Evolutionary conservation across 2,329 filamentous ascomycete species (phyloP).

Genomic region (Botrytis tulipae): DNA sequence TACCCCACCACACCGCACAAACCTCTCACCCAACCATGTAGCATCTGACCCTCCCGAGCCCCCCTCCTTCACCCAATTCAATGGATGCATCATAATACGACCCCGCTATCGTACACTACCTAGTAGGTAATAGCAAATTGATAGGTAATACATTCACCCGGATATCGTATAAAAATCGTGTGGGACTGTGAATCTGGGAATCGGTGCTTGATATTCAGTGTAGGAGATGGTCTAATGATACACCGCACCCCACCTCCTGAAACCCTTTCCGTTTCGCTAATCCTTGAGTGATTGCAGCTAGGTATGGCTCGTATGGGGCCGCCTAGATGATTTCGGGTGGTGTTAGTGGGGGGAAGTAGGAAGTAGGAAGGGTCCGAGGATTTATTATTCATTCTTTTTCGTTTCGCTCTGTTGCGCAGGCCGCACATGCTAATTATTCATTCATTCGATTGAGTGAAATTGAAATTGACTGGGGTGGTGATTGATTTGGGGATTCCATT

Average conservation of each 20-base stretch:
- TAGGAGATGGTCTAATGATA: not conserved
- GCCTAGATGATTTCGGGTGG: not conserved
- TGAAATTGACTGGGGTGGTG: not conserved
- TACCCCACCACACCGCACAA: too few relatives aligned
- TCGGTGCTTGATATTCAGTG: not conserved
- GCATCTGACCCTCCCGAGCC: not conserved
- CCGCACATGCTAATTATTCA: too few relatives aligned
- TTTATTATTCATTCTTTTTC: not conserved
- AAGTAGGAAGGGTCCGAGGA: not conserved
- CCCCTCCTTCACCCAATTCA: not conserved
- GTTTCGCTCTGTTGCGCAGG: too few relatives aligned
- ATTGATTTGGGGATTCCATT: not conserved
- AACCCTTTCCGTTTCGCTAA: not conserved
- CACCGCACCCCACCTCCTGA: not conserved
- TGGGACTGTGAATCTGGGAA: not conserved
- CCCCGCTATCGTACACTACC: not conserved
- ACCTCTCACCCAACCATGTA: too few relatives aligned
- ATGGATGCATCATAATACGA: not conserved
- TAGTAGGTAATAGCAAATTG: not conserved
- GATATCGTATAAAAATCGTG: not conserved
- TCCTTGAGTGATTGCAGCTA: not conserved
- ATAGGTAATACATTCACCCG: not conserved
- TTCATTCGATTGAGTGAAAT: not conserved
- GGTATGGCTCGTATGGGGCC: not conserved
- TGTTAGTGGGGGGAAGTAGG: not conserved